Percentiles rank a stretch among this genome's conserved stretches.
Evolutionary conservation across 2,329 filamentous ascomycete species (phyloP).

Genomic region (Pleomassaria siparia): DNA sequence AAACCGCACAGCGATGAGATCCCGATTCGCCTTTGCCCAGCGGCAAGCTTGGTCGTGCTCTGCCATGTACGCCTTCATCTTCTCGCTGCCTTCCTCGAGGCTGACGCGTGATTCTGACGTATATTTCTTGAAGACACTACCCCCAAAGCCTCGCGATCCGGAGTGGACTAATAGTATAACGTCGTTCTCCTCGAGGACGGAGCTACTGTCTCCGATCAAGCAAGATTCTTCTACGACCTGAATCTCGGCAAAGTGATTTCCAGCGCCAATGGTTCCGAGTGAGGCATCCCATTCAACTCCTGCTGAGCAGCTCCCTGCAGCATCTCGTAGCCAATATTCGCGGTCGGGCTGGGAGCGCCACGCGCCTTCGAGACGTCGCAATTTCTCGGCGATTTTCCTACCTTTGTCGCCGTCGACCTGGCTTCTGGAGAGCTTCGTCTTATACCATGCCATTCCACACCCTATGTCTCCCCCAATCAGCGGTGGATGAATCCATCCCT

Average conservation of each 20-base stretch:
- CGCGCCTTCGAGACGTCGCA: slow-evolving; percentile 39
- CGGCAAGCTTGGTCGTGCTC: slow-evolving; percentile 40
- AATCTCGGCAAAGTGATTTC: slow-evolving; percentile 44
- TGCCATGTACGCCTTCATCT: slow-evolving; percentile 33
- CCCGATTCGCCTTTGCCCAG: slow-evolving; percentile 42
- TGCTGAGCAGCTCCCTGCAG: slow-evolving; percentile 20
- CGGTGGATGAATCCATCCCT: slow-evolving; percentile 41
- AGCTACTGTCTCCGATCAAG: slow-evolving; percentile 4
- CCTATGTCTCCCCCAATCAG: slow-evolving; percentile 45
- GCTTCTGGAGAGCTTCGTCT: slow-evolving; percentile 29
- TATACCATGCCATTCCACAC: slow-evolving; percentile 45
- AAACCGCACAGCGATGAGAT: slow-evolving; percentile 44
- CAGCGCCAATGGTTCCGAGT: slow-evolving; percentile 43
- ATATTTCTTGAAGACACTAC: slow-evolving; percentile 36
- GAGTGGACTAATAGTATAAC: slow-evolving; percentile 43
- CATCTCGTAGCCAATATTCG: slow-evolving; percentile 31
- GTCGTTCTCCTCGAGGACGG: slow-evolving; percentile 26
- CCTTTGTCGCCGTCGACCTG: slow-evolving; percentile 39
- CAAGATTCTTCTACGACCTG: slow-evolving; percentile 39
- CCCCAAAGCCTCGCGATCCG: slow-evolving; percentile 40
- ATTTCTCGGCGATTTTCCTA: slow-evolving; percentile 37
- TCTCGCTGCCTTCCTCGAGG: slow-evolving; percentile 24
- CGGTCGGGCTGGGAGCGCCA: slow-evolving; percentile 31
- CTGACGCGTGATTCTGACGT: slow-evolving; percentile 24
- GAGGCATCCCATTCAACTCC: slow-evolving; percentile 35